A percentile compares a stretch with the other conserved stretches of the same genome.
phyloP scores from a whole-genome alignment of 768 basidiomycete genomes.

The Boletellus emodensis region DNA sequence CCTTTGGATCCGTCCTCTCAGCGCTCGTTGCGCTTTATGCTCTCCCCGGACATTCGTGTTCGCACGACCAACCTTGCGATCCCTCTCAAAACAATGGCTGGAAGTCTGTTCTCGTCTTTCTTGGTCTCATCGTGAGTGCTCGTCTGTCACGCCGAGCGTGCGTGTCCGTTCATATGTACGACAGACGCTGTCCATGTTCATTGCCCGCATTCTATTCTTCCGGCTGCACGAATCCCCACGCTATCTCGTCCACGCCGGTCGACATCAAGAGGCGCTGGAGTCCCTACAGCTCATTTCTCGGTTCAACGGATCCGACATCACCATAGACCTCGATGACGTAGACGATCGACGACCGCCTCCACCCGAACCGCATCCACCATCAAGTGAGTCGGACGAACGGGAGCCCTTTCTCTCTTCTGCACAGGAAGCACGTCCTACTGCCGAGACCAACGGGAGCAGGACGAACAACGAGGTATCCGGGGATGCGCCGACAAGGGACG shows the following conservation, averaged over 20 bases:
- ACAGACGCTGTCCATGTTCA: slow-evolving; percentile 85
- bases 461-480: background rate
- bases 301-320: slow-evolving; percentile 76
- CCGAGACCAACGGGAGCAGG: slow-evolving; percentile 14
- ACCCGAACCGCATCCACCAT: slow-evolving; percentile 15
- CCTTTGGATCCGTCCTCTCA: slow-evolving; percentile 82
- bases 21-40: slow-evolving; percentile 76
- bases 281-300: slow-evolving; percentile 79
- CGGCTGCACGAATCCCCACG: slow-evolving; percentile 91
- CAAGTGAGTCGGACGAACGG: slow-evolving; percentile 23
- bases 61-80: slow-evolving; percentile 52
- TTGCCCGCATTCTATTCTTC: slow-evolving; percentile 86
- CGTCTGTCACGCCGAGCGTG: background rate
- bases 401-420: slow-evolving; percentile 25
- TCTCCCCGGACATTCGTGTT: slow-evolving; percentile 73
- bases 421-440: slow-evolving; percentile 9
- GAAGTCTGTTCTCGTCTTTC: slow-evolving; percentile 74
- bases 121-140: slow-evolving; percentile 76
- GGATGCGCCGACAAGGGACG: slow-evolving; percentile 15
- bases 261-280: slow-evolving; percentile 78
- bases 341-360: slow-evolving; percentile 36
- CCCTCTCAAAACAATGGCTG: slow-evolving; percentile 79
- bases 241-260: slow-evolving; percentile 85
- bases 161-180: slow-evolving; percentile 1
- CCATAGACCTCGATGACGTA: slow-evolving; percentile 70